Evolutionary conservation across 208 protist genomes (phyloP).

Genomic region (Giardia duodenalis): DNA sequence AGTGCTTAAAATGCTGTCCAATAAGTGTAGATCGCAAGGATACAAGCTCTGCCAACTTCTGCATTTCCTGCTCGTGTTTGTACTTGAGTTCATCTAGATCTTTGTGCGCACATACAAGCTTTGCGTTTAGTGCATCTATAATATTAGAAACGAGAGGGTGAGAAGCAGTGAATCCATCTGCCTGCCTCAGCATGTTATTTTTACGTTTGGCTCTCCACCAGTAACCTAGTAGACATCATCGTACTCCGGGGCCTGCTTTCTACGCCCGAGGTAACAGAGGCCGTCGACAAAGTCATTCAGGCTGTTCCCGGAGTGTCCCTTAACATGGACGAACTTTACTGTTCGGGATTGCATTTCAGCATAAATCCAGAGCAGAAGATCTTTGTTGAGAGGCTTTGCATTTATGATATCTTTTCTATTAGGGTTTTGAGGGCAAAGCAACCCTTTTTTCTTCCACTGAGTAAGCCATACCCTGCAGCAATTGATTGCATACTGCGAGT

Average conservation of each 20-base stretch:
- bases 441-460: background rate
- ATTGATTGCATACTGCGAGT: background rate
- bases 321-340: background rate
- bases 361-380: background rate
- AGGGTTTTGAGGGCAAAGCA: background rate
- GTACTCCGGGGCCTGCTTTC: background rate
- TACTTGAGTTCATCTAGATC: background rate
- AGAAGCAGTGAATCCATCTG: background rate
- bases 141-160: background rate
- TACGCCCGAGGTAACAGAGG: background rate
- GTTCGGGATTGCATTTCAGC: background rate
- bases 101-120: background rate
- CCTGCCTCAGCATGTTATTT: background rate
- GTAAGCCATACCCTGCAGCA: background rate
- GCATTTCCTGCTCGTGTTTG: background rate
- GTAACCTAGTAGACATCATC: background rate
- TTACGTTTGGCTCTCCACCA: background rate
- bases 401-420: background rate
- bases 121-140: background rate
- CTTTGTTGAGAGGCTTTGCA: background rate
- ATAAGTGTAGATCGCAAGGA: background rate
- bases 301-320: background rate
- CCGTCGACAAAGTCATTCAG: background rate
- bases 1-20: background rate
- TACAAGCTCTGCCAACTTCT: background rate